These are phyloP conservation scores for Pseudopyrenochaeta lycopersici DNA, from an alignment of 2,329 filamentous ascomycete genomes.

Conservation along the genomic window DNA sequence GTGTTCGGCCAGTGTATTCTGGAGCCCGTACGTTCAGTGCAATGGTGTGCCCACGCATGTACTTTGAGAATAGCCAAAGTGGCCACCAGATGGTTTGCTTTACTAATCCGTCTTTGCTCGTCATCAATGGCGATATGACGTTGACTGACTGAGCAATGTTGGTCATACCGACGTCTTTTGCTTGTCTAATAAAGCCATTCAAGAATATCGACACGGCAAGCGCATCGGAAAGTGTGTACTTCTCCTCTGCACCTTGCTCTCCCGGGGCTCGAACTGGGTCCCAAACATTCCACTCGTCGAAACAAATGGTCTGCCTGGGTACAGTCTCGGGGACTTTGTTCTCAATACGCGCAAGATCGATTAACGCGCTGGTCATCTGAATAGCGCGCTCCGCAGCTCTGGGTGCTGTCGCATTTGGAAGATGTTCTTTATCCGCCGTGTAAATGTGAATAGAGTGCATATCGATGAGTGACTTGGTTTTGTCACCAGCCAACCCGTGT, in stretches of 20 bases:
- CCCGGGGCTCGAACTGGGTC: constrained; percentile 76
- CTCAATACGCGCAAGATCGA: constrained; percentile 77
- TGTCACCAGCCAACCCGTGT: constrained; percentile 59
- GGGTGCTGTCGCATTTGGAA: constrained; percentile 62
- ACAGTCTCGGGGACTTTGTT: constrained; percentile 68
- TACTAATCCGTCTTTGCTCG: constrained; percentile 67
- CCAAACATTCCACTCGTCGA: constrained; percentile 89
- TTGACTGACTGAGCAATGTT: constrained; percentile 82
- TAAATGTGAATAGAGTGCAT: constrained; percentile 87
- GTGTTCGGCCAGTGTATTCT: constrained; percentile 72
- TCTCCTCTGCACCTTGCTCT: constrained; percentile 75
- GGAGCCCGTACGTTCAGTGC: constrained; percentile 70
- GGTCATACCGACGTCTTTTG: constrained; percentile 76
- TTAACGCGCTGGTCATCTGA: constrained; percentile 72
- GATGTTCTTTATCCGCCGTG: constrained; percentile 65
- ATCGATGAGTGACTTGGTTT: constrained; percentile 67
- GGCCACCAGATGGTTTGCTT: constrained; percentile 82
- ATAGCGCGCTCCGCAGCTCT: constrained; percentile 77
- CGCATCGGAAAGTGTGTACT: constrained; percentile 75
- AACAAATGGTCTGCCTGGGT: constrained; percentile 76
- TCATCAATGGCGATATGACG: constrained; percentile 81
- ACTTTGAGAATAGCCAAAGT: constrained; percentile 72
- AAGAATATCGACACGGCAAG: constrained; percentile 79
- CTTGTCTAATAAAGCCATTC: constrained; percentile 79
- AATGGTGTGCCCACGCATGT: constrained; percentile 77